These are phyloP conservation scores for Coniferiporia weirii DNA, from an alignment of 1,284 basidiomycete genomes.

Conservation along the genomic window DNA sequence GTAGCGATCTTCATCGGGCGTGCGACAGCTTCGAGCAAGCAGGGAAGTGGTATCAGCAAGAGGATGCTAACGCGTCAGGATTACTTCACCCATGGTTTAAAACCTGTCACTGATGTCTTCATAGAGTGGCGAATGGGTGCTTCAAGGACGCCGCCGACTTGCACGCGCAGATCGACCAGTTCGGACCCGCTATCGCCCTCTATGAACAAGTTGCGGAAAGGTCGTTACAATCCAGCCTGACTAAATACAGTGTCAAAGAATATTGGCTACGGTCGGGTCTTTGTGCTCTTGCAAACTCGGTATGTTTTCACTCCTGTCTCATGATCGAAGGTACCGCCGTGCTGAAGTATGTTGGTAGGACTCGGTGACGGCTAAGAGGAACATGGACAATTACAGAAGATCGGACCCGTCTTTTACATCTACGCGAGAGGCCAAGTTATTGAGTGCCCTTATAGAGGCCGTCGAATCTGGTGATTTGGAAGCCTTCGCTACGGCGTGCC, in stretches of 20 bases:
- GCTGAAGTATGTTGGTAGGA: conserved; percentile 49
- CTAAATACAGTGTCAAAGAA: conserved; percentile 99
- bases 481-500: conserved; percentile 72
- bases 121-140: conserved; percentile 90
- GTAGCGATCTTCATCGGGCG: conserved; percentile 62
- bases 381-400: conserved; percentile 67
- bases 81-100: conserved; percentile 11
- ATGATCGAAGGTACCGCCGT: neutral
- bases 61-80: conserved; percentile 91
- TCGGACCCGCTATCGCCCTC: conserved; percentile 77
- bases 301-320: conserved; percentile 35
- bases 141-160: conserved; percentile 96
- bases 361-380: conserved; percentile 76
- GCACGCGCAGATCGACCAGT: conserved; percentile 86
- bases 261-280: conserved; percentile 89
- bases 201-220: conserved; percentile 91
- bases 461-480: conserved; percentile 78
- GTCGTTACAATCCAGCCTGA: conserved; percentile 78
- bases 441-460: conserved; percentile 71
- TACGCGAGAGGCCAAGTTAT: conserved; percentile 88
- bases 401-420: conserved; percentile 79
- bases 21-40: conserved; percentile 91
- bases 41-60: conserved; percentile 96
- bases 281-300: conserved; percentile 87
- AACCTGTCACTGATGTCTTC: conserved; percentile 2